Conservation (phyloP, 352 stramenopile species). For the Globisporangium lucens region DNA sequence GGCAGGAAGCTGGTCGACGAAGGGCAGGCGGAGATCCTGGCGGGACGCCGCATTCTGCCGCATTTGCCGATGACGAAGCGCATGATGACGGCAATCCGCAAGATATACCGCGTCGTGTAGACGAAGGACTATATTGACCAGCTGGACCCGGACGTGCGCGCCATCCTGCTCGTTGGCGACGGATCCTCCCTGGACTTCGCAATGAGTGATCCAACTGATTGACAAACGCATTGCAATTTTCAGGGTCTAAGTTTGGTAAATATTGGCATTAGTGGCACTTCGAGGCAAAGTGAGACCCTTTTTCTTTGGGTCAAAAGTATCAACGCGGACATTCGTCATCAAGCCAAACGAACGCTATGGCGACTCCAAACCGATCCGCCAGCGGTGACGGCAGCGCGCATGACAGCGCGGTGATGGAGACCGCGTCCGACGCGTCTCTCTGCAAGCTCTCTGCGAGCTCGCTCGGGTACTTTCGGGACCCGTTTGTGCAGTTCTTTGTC, state of each 20-base stretch:
- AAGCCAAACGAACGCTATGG: background rate
- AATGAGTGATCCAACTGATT: background rate
- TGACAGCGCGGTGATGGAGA: conserved; percentile 77
- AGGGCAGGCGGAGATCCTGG: conserved; percentile 38
- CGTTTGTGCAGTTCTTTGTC: conserved; percentile 82
- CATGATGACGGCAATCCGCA: conserved; percentile 50
- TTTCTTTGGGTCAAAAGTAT: background rate
- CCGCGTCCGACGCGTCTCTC: conserved; percentile 74
- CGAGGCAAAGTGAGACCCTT: background rate
- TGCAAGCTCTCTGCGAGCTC: conserved; percentile 83
- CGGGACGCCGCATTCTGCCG: conserved; percentile 42
- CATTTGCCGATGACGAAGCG: conserved; percentile 53
- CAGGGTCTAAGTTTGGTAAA: background rate
- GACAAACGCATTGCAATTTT: background rate
- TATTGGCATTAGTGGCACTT: background rate
- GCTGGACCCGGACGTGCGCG: conserved; percentile 48
- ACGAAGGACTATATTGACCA: conserved; percentile 74
- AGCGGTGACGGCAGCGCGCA: conserved; percentile 25
- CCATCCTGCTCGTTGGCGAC: conserved; percentile 27
- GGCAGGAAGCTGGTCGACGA: conserved; percentile 34
- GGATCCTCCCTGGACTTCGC: background rate
- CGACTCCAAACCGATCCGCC: background rate
- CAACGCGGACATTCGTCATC: background rate
- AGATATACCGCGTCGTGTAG: conserved; percentile 59
- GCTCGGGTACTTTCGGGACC: conserved; percentile 75